Evolutionary conservation across 2,329 filamentous ascomycete genomes (phyloP), one percentile per base, ranked within the genome.

Genomic region (Chalaropsis thielavioides): DNA sequence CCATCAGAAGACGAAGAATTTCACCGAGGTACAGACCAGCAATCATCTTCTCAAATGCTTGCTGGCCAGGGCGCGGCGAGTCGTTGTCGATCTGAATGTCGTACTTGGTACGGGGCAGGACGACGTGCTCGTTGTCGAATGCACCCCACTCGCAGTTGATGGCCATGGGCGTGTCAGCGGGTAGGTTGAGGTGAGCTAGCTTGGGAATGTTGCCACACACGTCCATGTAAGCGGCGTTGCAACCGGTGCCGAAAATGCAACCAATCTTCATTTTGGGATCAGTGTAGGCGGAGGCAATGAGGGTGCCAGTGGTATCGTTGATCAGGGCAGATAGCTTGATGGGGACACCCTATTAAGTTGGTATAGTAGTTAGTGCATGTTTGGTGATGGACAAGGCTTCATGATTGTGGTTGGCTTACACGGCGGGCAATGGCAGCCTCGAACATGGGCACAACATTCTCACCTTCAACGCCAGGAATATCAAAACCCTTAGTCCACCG

Each of bases 141-240:
- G 92, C 92, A 69, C 92, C 92, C 83, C 92, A 96, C 75, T 97
- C 92, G 79, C 92, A 96, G 80, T 96, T 96, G 78, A 97, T 96
- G 63, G 90, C 91, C 81, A 96, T 95, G 59, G 87, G 90, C 67
- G 85, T 85, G 68, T 94, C 86, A 0, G 90, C 80, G 61, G 91
- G 88, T 44, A 97, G 83, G 72, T 95, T 94, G 80, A 95, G 83
- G 77, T 96, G 85, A 11, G 88, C 90, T 64, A 99, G 84, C 81
- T 99, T 99, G 69, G 92, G 92, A 69, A 99, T 90, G 13, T 87
- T 89, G 69, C 90, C 91, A 69, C 84, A 89, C 72, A 95, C 78
- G 76, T 99, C 94, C 88, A 99, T 95, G 79, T 99, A 99, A 46
- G 94, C 94, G 49, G 92, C 94, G 72, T 99, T 99, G 78, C 94